A percentile compares a stretch with the other conserved stretches of the same genome.
These are phyloP conservation scores for Globisporangium parvum DNA, from an alignment of 352 stramenopile genomes.

Conservation along the genomic window DNA sequence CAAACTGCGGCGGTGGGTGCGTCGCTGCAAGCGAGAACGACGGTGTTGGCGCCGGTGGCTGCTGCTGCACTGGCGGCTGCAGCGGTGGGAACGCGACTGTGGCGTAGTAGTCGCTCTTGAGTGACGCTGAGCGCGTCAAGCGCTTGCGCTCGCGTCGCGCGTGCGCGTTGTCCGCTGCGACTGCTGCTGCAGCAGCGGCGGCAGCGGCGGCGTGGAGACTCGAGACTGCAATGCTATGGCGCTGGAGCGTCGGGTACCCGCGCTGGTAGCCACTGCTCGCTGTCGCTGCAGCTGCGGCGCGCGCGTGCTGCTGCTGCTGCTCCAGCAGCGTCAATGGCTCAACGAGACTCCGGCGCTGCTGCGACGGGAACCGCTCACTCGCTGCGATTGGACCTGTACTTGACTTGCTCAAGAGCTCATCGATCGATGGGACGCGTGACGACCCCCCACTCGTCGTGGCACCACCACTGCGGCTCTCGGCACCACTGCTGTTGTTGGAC, in stretches of 20 bases:
- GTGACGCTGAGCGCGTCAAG: slow-evolving; percentile 59
- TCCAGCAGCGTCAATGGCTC: slow-evolving; percentile 14
- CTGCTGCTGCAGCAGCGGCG: slow-evolving; percentile 1
- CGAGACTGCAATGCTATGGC: slow-evolving; percentile 13
- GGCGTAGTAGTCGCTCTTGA: slow-evolving; percentile 72
- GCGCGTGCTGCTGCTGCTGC: slow-evolving; percentile 3
- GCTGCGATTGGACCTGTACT: not conserved
- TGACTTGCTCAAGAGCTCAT: slow-evolving; percentile 31
- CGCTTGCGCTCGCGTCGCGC: slow-evolving; percentile 59
- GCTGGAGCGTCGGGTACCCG: slow-evolving; percentile 17
- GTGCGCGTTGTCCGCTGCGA: slow-evolving; percentile 23
- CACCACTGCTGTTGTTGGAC: slow-evolving; percentile 7
- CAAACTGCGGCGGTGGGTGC: slow-evolving; percentile 15
- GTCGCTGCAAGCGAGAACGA: slow-evolving; percentile 10
- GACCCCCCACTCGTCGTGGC: too few relatives aligned
- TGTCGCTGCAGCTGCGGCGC: not conserved
- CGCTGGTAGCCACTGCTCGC: not conserved
- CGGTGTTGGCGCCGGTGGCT: not conserved
- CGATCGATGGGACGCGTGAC: slow-evolving; percentile 30
- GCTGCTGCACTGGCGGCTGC: slow-evolving; percentile 22
- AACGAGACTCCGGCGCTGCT: slow-evolving; percentile 15
- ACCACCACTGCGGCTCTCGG: slow-evolving; percentile 1
- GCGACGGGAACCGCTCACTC: slow-evolving; percentile 5
- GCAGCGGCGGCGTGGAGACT: slow-evolving; percentile 8
- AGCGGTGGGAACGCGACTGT: slow-evolving; percentile 32